A percentile compares a stretch with the other conserved stretches of the same genome.
Evolutionary conservation across 2,329 filamentous ascomycete genomes (phyloP).

Genomic region (Byssoonygena ceratinophila): DNA sequence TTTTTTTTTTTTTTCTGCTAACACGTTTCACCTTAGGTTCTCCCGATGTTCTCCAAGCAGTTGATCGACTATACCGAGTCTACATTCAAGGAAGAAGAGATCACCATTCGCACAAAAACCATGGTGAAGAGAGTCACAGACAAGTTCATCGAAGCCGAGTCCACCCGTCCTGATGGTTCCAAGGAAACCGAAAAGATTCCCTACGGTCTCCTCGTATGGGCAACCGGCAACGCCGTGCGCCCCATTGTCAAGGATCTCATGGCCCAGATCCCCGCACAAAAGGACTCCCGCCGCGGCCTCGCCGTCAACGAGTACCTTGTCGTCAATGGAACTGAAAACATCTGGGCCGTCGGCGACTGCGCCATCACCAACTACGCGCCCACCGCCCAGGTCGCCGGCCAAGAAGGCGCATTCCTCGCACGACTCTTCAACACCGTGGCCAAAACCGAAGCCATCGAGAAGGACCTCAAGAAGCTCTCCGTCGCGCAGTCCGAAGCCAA

Average conservation of each 20-base stretch:
- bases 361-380: slow-evolving; percentile 95
- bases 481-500: slow-evolving; percentile 57
- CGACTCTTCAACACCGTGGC: slow-evolving; percentile 98
- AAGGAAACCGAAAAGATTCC: slow-evolving; percentile 75
- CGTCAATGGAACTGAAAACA: slow-evolving; percentile 90
- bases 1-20: too few species aligned
- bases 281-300: slow-evolving; percentile 85
- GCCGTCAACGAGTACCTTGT: slow-evolving; percentile 98
- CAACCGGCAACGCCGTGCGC: slow-evolving; percentile 89
- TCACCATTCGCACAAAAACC: slow-evolving; percentile 94
- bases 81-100: slow-evolving; percentile 97
- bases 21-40: slow-evolving; percentile 41
- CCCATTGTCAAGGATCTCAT: slow-evolving; percentile 86
- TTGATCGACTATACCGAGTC: slow-evolving; percentile 99
- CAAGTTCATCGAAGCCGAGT: slow-evolving; percentile 84
- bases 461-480: slow-evolving; percentile 60
- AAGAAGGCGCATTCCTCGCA: slow-evolving; percentile 91
- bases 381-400: slow-evolving; percentile 88
- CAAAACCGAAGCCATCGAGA: slow-evolving; percentile 75
- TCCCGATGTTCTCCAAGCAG: slow-evolving; percentile 98
- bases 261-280: slow-evolving; percentile 82
- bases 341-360: slow-evolving; percentile 97
- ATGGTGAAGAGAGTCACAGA: slow-evolving; percentile 97
- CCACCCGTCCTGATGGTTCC: slow-evolving; percentile 67
- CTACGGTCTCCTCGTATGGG: slow-evolving; percentile 95